phyloP scores from a whole-genome alignment of 306 rosid species.

The Lithocarpus polystachyus region DNA sequence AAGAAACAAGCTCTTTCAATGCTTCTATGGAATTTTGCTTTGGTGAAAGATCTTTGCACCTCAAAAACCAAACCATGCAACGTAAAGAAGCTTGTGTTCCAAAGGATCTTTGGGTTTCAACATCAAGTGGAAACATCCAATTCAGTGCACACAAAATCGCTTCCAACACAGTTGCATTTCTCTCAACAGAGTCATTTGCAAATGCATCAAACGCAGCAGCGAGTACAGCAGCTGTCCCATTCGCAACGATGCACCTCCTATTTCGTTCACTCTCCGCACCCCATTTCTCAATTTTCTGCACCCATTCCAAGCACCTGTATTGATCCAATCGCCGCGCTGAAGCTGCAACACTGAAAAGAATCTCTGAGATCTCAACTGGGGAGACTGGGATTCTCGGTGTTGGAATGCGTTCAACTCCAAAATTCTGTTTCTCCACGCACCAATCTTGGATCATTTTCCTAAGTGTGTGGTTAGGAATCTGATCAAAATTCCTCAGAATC shows the following conservation, averaged over 20 bases:
- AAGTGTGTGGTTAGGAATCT: conserved; percentile 63
- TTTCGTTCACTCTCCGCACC: conserved; percentile 60
- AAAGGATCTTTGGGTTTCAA: conserved; percentile 44
- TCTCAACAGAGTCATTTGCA: conserved; percentile 37
- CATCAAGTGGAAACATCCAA: conserved; percentile 62
- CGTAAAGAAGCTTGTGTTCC: conserved; percentile 52
- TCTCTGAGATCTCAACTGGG: conserved; percentile 37
- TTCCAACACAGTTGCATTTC: conserved; percentile 35
- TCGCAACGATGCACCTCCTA: conserved; percentile 42
- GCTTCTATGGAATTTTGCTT: conserved; percentile 53
- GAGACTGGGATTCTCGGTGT: conserved; percentile 58
- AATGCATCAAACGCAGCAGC: conserved; percentile 53
- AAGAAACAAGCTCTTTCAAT: conserved; percentile 51
- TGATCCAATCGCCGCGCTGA: conserved; percentile 31
- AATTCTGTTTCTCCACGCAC: conserved; percentile 50
- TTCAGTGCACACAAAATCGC: conserved; percentile 53
- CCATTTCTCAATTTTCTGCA: conserved; percentile 41
- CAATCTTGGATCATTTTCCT: conserved; percentile 73
- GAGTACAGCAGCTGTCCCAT: conserved; percentile 43
- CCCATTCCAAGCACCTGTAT: conserved; percentile 36
- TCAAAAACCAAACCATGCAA: conserved; percentile 62
- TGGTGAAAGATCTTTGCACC: conserved; percentile 38
- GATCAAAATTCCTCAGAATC: conserved; percentile 47
- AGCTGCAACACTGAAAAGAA: conserved; percentile 23
- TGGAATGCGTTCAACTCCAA: conserved; percentile 64